Evolutionary conservation across 176 grass and related monocot genomes (phyloP), one percentile per base, ranked within the genome.

Genomic region (Rhynchospora tenuis): DNA sequence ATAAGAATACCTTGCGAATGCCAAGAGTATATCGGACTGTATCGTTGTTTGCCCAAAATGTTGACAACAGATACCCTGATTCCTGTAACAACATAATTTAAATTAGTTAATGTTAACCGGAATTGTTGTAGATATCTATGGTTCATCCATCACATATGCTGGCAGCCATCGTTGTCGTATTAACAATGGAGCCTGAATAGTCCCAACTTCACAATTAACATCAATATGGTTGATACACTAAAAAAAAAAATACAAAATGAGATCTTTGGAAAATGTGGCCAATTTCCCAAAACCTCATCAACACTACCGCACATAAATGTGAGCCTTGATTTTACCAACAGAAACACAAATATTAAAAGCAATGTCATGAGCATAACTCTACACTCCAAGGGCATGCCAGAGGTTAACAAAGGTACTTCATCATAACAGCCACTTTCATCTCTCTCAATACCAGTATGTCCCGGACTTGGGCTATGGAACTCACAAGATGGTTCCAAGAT

Each of bases 21-120:
- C 90, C 90, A 22, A 94, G 84, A 64, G 88, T 26, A 45, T 47
- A 19, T 75, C 86, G 80, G 44, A 92, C 88, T 24, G 79, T 84
- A 17, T 79, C 46, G 70, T 94, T 86, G 52, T 91, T 87, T 28
- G 90, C 90, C 90, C 92, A 94, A 31, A 88, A 77, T 84, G 89
- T 84, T 3, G 90, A 89, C 27, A 94, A 70, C 29, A 86, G 73
- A 81, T 91, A 90, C 1, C 88, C 85, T 31, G 85, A 86, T 80
- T 86, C 81, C 86, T 91, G 78, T 56, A 58, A 45, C 7, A 61
- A 12, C 15, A 45, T 0, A 42, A 45, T 17, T 12, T 11, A 11
- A 45, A 38, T 42, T 9, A 75, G 9, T 75, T 55, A 5, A 27
- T 54, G 45, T 54, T 28, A 27, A 54, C 24, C 4, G 24, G 10